These are phyloP conservation scores for Ustilago loliicola DNA, from an alignment of 1,284 basidiomycete genomes.

Conservation along the genomic window DNA sequence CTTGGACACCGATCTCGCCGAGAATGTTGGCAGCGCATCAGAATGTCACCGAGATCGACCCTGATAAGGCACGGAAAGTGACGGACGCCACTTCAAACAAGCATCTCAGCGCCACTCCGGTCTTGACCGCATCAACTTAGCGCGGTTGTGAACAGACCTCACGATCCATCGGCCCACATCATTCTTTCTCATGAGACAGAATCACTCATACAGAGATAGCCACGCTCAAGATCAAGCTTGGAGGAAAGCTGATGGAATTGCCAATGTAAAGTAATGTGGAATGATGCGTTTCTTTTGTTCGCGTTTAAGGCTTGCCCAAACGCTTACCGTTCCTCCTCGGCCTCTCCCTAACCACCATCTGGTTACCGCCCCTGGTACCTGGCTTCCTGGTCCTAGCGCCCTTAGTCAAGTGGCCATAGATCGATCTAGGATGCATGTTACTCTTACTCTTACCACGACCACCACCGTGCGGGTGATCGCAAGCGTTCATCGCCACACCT, in stretches of 20 bases:
- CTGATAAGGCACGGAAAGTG: no score
- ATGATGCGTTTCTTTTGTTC: neutral
- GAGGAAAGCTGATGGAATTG: no score
- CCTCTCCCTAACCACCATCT: conserved; percentile 89
- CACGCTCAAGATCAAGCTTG: no score
- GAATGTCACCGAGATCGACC: no score
- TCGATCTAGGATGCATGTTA: conserved; percentile 76
- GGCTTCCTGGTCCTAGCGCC: conserved; percentile 92
- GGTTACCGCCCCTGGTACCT: conserved; percentile 86
- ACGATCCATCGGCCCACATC: no score
- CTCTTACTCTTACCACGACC: conserved; percentile 98
- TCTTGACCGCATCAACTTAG: no score
- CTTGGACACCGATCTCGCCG: neutral
- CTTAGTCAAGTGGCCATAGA: conserved; percentile 92
- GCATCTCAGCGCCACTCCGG: no score
- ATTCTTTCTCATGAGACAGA: no score
- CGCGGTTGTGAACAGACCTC: no score
- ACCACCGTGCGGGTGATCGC: conserved; percentile 97
- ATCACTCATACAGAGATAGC: no score
- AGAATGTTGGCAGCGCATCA: neutral
- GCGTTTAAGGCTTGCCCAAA: conserved; percentile 56
- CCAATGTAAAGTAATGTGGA: neutral
- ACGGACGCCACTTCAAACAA: no score
- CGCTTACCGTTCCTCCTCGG: conserved; percentile 85
- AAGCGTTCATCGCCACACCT: conserved; percentile 98